Evolutionary conservation across 1,284 basidiomycete genomes (phyloP).

Genomic region (Naganishia sp.): DNA sequence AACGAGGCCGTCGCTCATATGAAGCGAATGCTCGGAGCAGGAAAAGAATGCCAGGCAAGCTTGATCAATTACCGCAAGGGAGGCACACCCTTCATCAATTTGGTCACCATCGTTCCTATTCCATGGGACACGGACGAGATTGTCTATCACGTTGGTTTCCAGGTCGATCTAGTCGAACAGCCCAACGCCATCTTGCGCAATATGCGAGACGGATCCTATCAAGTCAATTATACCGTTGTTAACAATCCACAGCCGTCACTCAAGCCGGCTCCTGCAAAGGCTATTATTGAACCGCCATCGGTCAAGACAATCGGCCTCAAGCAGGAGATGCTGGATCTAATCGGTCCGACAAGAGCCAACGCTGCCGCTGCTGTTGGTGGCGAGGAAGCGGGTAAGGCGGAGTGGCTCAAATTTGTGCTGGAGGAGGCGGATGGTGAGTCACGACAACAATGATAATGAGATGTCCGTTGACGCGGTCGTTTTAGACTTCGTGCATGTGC

Average conservation of each 20-base stretch:
- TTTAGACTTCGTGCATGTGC: conserved; percentile 81
- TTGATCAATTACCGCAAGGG: conserved; percentile 86
- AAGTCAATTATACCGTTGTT: conserved; percentile 59
- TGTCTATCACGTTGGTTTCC: conserved; percentile 88
- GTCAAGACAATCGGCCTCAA: conserved; percentile 32
- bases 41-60: conserved; percentile 83
- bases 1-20: conserved; percentile 70
- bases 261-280: conserved; percentile 23
- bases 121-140: conserved; percentile 64
- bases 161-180: conserved; percentile 83
- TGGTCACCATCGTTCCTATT: conserved; percentile 81
- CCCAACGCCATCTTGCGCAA: conserved; percentile 78
- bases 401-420: conserved; percentile 64
- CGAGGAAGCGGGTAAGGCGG: conserved; percentile 49
- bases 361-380: conserved; percentile 38
- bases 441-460: background rate
- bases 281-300: conserved; percentile 27
- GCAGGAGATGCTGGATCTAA: conserved; percentile 43
- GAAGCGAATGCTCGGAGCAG: conserved; percentile 64
- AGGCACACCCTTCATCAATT: conserved; percentile 81
- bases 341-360: conserved; percentile 39
- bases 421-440: conserved; percentile 58
- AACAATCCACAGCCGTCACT: conserved; percentile 43
- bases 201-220: conserved; percentile 71
- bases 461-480: background rate